Evolutionary conservation across 2,329 filamentous ascomycete genomes (phyloP).

Genomic region (Zelopaecilomyces penicillatus): DNA sequence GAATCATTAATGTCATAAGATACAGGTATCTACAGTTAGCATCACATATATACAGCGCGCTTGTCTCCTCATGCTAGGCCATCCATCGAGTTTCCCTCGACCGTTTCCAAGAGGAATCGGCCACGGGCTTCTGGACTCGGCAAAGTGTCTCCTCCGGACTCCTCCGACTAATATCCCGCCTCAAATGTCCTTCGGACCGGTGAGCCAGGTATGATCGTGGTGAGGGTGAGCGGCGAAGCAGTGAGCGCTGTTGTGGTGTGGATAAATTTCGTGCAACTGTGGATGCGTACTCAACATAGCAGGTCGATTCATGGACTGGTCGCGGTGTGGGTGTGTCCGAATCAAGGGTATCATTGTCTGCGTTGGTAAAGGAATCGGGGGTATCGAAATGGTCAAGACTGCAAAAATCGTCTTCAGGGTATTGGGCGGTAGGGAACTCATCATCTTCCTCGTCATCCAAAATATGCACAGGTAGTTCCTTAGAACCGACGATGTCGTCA

Average conservation of each 20-base stretch:
- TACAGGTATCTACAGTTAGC: conserved; percentile 30
- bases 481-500: conserved; percentile 21
- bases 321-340: conserved; percentile 38
- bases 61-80: conserved; percentile 28
- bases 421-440: conserved; percentile 30
- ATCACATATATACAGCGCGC: conserved; percentile 32
- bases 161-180: conserved; percentile 27
- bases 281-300: conserved; percentile 30
- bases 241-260: conserved; percentile 23
- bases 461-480: conserved; percentile 21
- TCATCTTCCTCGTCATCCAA: conserved; percentile 26
- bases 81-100: conserved; percentile 32
- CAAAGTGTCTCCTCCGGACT: conserved; percentile 38
- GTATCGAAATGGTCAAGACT: conserved; percentile 22
- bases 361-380: conserved; percentile 14
- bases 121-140: conserved; percentile 39
- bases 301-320: conserved; percentile 20
- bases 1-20: conserved; percentile 27
- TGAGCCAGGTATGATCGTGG: conserved; percentile 24
- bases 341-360: conserved; percentile 27
- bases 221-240: conserved; percentile 21
- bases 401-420: conserved; percentile 28
- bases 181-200: conserved; percentile 17
- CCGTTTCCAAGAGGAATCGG: conserved; percentile 33
- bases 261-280: conserved; percentile 24